phyloP scores from a whole-genome alignment of 2,329 filamentous ascomycete genomes.

The Alternaria triticina region DNA sequence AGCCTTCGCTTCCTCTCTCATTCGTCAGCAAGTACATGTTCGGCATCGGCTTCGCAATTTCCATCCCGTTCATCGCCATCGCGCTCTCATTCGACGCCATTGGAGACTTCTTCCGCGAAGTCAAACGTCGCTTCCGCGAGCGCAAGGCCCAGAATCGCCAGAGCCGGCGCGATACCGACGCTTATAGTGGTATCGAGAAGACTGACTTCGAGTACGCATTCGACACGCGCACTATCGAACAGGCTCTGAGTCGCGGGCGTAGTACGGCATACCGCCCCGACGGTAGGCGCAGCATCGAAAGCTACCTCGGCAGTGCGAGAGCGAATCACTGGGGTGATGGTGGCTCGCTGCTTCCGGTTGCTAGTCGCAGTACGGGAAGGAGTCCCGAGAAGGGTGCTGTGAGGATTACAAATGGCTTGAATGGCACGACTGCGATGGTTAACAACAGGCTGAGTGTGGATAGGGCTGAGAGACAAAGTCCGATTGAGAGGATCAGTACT shows the following conservation, averaged over 20 bases:
- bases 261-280: conserved; percentile 28
- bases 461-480: conserved; percentile 22
- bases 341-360: conserved; percentile 34
- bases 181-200: conserved; percentile 6
- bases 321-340: conserved; percentile 13
- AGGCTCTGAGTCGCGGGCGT: conserved; percentile 34
- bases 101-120: conserved; percentile 40
- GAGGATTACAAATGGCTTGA: conserved; percentile 9
- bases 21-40: conserved; percentile 65
- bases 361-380: conserved; percentile 38
- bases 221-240: conserved; percentile 35
- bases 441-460: conserved; percentile 28
- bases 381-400: conserved; percentile 21
- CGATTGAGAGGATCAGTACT: conserved; percentile 39
- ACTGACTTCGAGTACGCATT: conserved; percentile 25
- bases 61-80: conserved; percentile 57
- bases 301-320: conserved; percentile 30
- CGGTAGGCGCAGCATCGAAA: conserved; percentile 35
- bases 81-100: conserved; percentile 55
- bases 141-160: background rate
- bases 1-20: conserved; percentile 50
- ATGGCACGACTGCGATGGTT: conserved; percentile 14
- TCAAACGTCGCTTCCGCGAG: conserved; percentile 24
- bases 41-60: conserved; percentile 61
- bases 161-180: background rate